Evolutionary conservation across 176 grass and related monocot genomes (phyloP).

Genomic region (Avena sativa): DNA sequence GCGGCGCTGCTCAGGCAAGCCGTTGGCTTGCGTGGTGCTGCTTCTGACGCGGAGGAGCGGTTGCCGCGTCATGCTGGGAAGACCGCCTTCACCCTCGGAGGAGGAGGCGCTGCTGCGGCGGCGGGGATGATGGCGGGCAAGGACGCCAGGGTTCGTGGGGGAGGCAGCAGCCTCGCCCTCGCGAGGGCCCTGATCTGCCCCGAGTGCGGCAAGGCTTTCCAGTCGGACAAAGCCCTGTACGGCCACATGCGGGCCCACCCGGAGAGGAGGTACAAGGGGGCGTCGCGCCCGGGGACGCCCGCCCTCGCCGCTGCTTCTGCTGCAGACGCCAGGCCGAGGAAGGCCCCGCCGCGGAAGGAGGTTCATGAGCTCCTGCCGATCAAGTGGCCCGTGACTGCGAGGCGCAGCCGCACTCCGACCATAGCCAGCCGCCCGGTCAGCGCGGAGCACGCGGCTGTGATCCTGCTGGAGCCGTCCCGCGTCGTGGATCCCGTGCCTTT

Average conservation of each 20-base stretch:
- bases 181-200: slow-evolving; percentile 27
- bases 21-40: not conserved
- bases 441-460: not conserved
- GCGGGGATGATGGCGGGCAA: not conserved
- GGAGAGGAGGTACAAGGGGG: slow-evolving; percentile 39
- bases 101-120: not conserved
- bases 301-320: not conserved
- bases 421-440: not conserved
- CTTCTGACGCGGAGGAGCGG: not conserved
- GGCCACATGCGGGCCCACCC: slow-evolving; percentile 62
- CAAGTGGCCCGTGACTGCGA: slow-evolving; percentile 25
- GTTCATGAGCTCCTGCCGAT: not conserved
- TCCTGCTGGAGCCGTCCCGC: not conserved
- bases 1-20: not conserved
- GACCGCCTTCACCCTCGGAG: not conserved
- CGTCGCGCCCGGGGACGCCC: slow-evolving; percentile 21
- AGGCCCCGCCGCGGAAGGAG: not conserved
- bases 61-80: too few relatives aligned
- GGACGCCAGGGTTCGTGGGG: not conserved
- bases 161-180: too few relatives aligned
- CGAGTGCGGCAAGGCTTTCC: slow-evolving; percentile 58
- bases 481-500: not conserved
- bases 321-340: slow-evolving; percentile 19
- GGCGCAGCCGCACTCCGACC: slow-evolving; percentile 29
- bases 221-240: slow-evolving; percentile 52